Evolutionary conservation across 306 rosid species (phyloP), one percentile per base, ranked within the genome.

Genomic region (Glycine soja): DNA sequence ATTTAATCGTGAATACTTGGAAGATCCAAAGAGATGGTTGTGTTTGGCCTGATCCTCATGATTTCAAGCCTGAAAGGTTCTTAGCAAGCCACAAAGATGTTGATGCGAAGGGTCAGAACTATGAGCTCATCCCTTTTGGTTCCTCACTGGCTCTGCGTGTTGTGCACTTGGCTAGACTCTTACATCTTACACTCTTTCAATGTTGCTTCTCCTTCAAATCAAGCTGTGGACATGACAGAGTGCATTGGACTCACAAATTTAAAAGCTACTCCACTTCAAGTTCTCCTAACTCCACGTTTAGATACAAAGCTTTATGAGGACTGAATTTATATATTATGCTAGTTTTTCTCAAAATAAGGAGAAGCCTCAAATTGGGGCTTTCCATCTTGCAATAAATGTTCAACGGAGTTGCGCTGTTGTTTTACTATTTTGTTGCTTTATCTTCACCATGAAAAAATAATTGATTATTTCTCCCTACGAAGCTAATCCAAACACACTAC

Each of bases 171-270:
- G 88, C 90, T 61, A 70, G 45, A 57, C 15, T 87, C 24, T 45
- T 84, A 4, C 82, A 87, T 87, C 24, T 45, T 84, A 4, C 82
- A 87, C 9, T 36, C 70, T 61, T 84, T 87, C 24, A 7, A 73
- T 30, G 72, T 87, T 54, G 76, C 74, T 51, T 62, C 67, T 14
- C 88, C 86, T 45, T 78, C 80, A 11, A 70, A 81, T 56, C 82
- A 87, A 74, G 58, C 2, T 46, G 86, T 87, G 3, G 86, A 87
- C 50, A 87, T 87, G 90, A 87, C 88, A 45, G 88, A 78, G 70
- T 84, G 86, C 82, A 59, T 10, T 69, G 90, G 88, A 59, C 78
- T 87, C 65, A 78, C 90, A 2, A 81, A 81, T 71, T 78, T 84
- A 45, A 87, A 84, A 70, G 84, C 84, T 42, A 81, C 82, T 47